Evolutionary conservation across 495 filamentous ascomycete genomes (phyloP).

Genomic region (Usnea hakonensis): DNA sequence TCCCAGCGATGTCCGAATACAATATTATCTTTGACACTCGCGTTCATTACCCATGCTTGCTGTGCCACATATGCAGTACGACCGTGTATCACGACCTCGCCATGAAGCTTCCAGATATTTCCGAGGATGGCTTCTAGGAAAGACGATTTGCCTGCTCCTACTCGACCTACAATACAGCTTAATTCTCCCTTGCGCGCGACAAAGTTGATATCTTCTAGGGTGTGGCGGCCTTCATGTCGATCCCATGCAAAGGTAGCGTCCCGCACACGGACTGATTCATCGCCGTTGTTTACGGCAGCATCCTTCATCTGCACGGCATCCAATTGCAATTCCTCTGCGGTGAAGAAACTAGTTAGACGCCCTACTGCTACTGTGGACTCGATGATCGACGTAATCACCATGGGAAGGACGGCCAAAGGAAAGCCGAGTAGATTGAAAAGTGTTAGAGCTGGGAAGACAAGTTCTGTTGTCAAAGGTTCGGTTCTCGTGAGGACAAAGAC

Average conservation of each 20-base stretch:
- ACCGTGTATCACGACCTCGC: conserved; percentile 75
- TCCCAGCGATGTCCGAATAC: conserved; percentile 95
- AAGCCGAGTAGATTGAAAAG: conserved; percentile 93
- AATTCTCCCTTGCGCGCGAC: conserved; percentile 84
- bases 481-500: conserved; percentile 83
- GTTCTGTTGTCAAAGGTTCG: conserved; percentile 77
- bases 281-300: conserved; percentile 61
- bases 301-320: conserved; percentile 69
- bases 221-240: conserved; percentile 54
- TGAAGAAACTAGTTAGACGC: conserved; percentile 78
- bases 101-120: conserved; percentile 82
- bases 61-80: conserved; percentile 86
- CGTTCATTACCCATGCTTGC: conserved; percentile 95
- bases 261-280: conserved; percentile 74
- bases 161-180: conserved; percentile 87
- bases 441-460: conserved; percentile 91
- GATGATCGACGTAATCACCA: conserved; percentile 95
- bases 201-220: conserved; percentile 73
- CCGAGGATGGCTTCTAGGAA: conserved; percentile 80
- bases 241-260: conserved; percentile 96
- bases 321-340: conserved; percentile 79
- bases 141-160: conserved; percentile 91
- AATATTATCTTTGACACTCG: conserved; percentile 92
- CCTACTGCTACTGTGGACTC: conserved; percentile 90
- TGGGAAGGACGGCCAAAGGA: conserved; percentile 86